Evolutionary conservation across 441 rosid genomes (phyloP).

Genomic region (Euphorbia corollata): DNA sequence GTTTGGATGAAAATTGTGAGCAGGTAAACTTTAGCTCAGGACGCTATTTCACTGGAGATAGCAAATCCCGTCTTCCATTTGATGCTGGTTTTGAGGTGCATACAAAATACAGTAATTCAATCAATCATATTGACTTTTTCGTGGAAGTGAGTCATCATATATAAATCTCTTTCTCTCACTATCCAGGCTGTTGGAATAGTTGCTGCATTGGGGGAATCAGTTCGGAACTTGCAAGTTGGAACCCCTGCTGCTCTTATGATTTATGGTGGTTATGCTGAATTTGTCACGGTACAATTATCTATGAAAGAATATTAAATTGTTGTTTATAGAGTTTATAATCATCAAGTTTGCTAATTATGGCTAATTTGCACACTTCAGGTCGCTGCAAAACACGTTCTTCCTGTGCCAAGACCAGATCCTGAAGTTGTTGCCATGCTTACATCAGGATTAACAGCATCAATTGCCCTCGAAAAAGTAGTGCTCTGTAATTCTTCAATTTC

Average conservation of each 20-base stretch:
- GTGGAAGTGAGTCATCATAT: background rate
- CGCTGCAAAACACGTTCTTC: slow-evolving; percentile 66
- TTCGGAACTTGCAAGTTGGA: slow-evolving; percentile 66
- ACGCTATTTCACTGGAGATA: slow-evolving; percentile 60
- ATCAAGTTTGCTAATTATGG: slow-evolving; percentile 15
- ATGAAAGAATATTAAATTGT: background rate
- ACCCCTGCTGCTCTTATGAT: slow-evolving; percentile 92
- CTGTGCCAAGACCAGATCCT: slow-evolving; percentile 89
- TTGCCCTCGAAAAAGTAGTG: slow-evolving; percentile 80
- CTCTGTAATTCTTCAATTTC: slow-evolving; percentile 7
- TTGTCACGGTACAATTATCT: slow-evolving; percentile 38
- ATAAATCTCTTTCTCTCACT: background rate
- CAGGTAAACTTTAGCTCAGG: slow-evolving; percentile 99
- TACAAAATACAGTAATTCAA: slow-evolving; percentile 9
- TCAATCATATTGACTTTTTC: slow-evolving; percentile 17
- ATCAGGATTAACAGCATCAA: slow-evolving; percentile 93
- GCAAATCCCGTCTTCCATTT: slow-evolving; percentile 63
- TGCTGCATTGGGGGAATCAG: slow-evolving; percentile 83
- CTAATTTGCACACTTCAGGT: slow-evolving; percentile 41
- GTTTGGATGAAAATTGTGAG: slow-evolving; percentile 15
- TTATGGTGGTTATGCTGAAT: slow-evolving; percentile 89
- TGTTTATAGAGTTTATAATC: background rate
- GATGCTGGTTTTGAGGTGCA: slow-evolving; percentile 96
- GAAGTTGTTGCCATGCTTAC: slow-evolving; percentile 99
- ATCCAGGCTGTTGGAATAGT: slow-evolving; percentile 83